These are phyloP conservation scores for Priceomyces carsonii DNA, from an alignment of 805 yeast species.

Conservation along the genomic window DNA sequence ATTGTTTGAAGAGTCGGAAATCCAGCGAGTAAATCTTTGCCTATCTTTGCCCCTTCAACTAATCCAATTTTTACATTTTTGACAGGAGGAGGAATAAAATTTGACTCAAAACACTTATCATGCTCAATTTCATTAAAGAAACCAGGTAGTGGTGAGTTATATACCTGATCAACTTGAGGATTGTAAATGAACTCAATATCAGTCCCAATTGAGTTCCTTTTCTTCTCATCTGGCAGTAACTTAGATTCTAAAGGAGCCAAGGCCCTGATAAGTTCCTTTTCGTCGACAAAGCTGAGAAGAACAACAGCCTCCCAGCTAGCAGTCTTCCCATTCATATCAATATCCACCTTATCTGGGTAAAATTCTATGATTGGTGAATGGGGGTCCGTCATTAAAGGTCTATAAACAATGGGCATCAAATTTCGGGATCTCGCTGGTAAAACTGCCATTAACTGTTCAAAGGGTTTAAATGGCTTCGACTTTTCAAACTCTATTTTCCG, in stretches of 20 bases:
- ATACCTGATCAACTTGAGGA: slow-evolving; percentile 69
- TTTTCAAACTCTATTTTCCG: slow-evolving; percentile 50
- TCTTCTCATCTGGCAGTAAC: slow-evolving; percentile 67
- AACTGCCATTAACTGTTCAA: slow-evolving; percentile 96
- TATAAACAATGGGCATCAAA: slow-evolving; percentile 74
- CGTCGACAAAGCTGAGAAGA: slow-evolving; percentile 87
- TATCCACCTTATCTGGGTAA: slow-evolving; percentile 83
- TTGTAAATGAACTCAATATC: slow-evolving; percentile 71
- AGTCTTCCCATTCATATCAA: slow-evolving; percentile 92
- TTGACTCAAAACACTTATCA: slow-evolving; percentile 72
- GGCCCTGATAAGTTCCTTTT: slow-evolving; percentile 67
- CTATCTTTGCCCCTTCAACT: slow-evolving; percentile 64
- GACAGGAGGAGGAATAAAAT: slow-evolving; percentile 53
- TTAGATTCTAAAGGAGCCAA: slow-evolving; percentile 64
- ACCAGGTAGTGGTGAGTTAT: slow-evolving; percentile 75
- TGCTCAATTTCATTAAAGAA: slow-evolving; percentile 76
- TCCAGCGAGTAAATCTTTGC: slow-evolving; percentile 77
- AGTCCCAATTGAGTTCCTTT: slow-evolving; percentile 73
- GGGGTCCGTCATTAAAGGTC: slow-evolving; percentile 83
- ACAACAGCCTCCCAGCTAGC: slow-evolving; percentile 99
- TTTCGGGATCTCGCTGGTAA: slow-evolving; percentile 87
- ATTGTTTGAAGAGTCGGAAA: slow-evolving; percentile 83
- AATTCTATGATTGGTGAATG: slow-evolving; percentile 86
- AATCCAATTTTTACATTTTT: slow-evolving; percentile 54
- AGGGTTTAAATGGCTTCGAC: slow-evolving; percentile 85